Percentiles rank a stretch among this genome's conserved stretches.
Evolutionary conservation across 176 grass and related monocot genomes (phyloP).

Genomic region (Leersia perrieri): DNA sequence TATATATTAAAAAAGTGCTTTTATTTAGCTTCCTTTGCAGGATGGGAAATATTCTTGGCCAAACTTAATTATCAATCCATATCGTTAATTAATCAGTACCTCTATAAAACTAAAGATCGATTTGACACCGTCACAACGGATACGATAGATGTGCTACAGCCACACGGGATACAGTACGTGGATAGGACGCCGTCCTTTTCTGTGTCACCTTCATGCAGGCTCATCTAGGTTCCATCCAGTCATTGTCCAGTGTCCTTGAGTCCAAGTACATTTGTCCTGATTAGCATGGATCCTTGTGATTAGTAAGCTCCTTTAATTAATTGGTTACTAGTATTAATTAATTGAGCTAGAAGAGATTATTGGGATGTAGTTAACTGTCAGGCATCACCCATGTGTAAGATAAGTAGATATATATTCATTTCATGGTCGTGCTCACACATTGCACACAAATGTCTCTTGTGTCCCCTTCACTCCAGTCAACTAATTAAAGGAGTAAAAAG

Average conservation of each 20-base stretch:
- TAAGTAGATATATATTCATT: neutral
- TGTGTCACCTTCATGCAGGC: neutral
- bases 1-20: neutral
- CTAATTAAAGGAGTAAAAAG: conserved; percentile 7
- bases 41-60: neutral
- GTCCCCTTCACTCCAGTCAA: conserved; percentile 24
- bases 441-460: neutral
- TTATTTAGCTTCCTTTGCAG: neutral
- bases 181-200: neutral
- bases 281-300: conserved; percentile 30
- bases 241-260: neutral
- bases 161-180: neutral
- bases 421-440: neutral
- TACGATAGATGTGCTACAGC: neutral
- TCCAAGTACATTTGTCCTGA: conserved; percentile 35
- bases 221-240: conserved; percentile 32
- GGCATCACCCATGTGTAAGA: conserved; percentile 13
- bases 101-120: neutral
- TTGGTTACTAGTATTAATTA: neutral
- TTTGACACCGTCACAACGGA: conserved; percentile 1
- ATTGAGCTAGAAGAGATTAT: conserved; percentile 1
- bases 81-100: neutral
- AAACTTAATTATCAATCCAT: conserved; percentile 17
- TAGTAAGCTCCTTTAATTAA: neutral
- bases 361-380: conserved; percentile 30